Evolutionary conservation across 169 alveolate species (phyloP), one percentile per base, ranked within the genome.

Genomic region (Plasmodium knowlesi): DNA sequence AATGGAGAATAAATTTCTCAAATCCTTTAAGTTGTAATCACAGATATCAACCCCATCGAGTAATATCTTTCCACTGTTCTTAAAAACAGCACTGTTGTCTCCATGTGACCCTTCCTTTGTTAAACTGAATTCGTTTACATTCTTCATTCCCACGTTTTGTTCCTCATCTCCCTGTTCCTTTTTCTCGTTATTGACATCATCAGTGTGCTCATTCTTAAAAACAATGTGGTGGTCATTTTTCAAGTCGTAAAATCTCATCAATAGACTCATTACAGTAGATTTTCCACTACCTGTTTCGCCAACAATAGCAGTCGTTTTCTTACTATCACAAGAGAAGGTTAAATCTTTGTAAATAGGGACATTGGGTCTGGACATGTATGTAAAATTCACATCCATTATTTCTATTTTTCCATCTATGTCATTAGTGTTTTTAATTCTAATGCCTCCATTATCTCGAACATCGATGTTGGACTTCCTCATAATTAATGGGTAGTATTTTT

Each of bases 281-380:
- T 98, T 98, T 12, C 99, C 99, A 79, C 98, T 86, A 8, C 99
- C 99, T 14, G 99, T 97, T 16, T 97, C 95, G 1, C 99, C 99
- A 41, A 98, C 99, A 76, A 98, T 96, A 37, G 99, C 99, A 4
- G 98, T 97, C 12, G 96, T 95, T 83, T 86, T 70, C 50, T 95
- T 95, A 70, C 83, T 83, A 3, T 92, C 92, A 32, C 96, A 82
- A 46, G 74, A 70, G 92, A 96, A 95, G 8, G 85, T 57, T 53
- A 90, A 90, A 32, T 90, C 80, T 41, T 90, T 90, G 83, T 90
- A 90, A 28, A 90, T 70, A 22, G 95, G 95, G 50, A 90, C 92
- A 46, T 80, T 82, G 8, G 95, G 95, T 82, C 95, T 81, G 32
- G 92, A 81, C 19, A 82, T 16, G 74, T 90, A 90, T 28, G 92